Evolutionary conservation across 768 basidiomycete species (phyloP).

Genomic region (Imleria badia): DNA sequence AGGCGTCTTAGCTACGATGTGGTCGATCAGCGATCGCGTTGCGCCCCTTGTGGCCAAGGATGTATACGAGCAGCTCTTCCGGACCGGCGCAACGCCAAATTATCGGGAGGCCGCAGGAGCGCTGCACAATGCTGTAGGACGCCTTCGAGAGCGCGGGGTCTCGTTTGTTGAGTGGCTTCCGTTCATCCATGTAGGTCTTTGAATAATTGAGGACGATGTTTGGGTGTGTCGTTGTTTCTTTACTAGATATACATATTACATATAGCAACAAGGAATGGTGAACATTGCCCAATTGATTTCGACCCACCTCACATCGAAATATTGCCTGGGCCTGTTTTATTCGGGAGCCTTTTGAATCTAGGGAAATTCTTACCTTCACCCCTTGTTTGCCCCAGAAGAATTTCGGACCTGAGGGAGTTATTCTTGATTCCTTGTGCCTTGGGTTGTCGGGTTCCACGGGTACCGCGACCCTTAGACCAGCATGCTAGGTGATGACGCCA

Average conservation of each 20-base stretch:
- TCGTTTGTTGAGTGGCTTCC: background rate
- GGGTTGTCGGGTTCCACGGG: too few species aligned
- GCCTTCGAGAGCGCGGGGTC: background rate
- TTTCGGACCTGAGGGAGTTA: too few species aligned
- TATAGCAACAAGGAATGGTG: too few species aligned
- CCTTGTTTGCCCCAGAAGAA: too few species aligned
- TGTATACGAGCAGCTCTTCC: background rate
- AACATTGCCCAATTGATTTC: too few species aligned
- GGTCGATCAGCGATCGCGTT: conserved; percentile 33
- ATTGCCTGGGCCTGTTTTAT: too few species aligned
- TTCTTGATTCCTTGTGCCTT: too few species aligned
- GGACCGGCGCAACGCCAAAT: conserved; percentile 8
- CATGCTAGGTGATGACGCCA: background rate
- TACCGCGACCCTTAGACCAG: background rate
- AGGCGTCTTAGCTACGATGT: conserved; percentile 42
- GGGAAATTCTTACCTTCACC: too few species aligned
- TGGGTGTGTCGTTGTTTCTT: too few species aligned
- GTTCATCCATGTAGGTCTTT: background rate
- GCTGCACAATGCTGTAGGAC: background rate
- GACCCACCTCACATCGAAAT: too few species aligned
- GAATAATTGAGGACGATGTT: background rate
- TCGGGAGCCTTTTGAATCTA: too few species aligned
- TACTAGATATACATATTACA: too few species aligned
- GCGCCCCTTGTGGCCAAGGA: background rate
- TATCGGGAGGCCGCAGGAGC: background rate